Conservation (phyloP, 140 eudicot genomes). For the Anethum foeniculum region DNA sequence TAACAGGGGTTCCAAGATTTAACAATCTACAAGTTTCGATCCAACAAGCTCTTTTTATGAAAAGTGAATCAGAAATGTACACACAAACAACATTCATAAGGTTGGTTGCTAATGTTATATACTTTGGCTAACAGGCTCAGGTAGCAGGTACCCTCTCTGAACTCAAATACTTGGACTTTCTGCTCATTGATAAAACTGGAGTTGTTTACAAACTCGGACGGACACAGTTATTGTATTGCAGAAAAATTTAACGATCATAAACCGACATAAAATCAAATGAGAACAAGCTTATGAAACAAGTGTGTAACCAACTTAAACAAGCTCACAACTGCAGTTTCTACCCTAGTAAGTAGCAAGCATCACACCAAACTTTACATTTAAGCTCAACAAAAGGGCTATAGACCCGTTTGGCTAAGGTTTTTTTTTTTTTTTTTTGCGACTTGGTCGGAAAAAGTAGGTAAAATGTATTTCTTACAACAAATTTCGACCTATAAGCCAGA, state of each 20-base stretch:
- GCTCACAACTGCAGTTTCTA: not conserved
- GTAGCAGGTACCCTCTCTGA: too few species aligned
- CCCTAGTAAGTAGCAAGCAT: not conserved
- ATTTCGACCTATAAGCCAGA: too few species aligned
- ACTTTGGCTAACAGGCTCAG: too few species aligned
- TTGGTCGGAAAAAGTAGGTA: not conserved
- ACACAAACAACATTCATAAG: too few species aligned
- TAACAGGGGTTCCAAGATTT: not conserved
- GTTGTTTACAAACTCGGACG: not conserved
- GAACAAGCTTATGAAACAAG: not conserved
- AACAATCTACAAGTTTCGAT: not conserved
- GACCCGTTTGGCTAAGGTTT: not conserved
- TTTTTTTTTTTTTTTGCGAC: not conserved
- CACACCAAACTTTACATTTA: not conserved
- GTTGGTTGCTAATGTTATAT: too few species aligned
- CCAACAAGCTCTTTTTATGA: not conserved
- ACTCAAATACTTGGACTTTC: too few species aligned
- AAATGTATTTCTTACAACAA: too few species aligned
- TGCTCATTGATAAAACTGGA: not conserved
- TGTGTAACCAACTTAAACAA: not conserved
- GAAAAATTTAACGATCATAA: not conserved
- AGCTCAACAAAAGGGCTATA: constrained; percentile 7
- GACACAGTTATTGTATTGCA: not conserved
- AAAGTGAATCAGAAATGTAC: too few species aligned
- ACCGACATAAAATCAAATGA: not conserved